Conservation (phyloP, 805 yeast species). For the Metschnikowia similis region DNA sequence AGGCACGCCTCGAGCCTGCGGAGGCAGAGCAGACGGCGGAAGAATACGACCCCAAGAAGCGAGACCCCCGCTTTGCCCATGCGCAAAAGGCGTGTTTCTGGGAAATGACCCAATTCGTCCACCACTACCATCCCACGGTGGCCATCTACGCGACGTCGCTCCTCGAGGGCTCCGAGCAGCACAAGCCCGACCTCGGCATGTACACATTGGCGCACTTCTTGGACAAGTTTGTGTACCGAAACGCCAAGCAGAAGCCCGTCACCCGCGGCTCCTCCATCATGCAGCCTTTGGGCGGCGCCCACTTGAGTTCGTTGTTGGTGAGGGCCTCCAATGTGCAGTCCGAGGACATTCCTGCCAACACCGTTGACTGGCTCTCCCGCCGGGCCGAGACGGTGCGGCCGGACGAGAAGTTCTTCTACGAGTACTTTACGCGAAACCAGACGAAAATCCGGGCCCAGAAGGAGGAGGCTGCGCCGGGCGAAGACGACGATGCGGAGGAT, state of each 20-base stretch:
- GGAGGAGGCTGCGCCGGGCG: slow-evolving; percentile 25
- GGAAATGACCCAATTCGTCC: slow-evolving; percentile 73
- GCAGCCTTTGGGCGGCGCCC: slow-evolving; percentile 94
- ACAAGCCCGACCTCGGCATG: slow-evolving; percentile 86
- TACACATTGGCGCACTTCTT: slow-evolving; percentile 86
- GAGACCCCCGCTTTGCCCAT: slow-evolving; percentile 91
- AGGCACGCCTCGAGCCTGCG: slow-evolving; percentile 42
- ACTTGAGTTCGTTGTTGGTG: slow-evolving; percentile 65
- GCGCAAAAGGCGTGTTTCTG: slow-evolving; percentile 80
- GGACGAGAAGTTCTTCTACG: slow-evolving; percentile 83
- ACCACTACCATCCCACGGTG: slow-evolving; percentile 92
- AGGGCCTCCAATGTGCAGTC: slow-evolving; percentile 47
- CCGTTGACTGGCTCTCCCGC: slow-evolving; percentile 76
- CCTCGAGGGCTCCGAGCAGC: slow-evolving; percentile 44
- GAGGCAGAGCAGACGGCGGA: slow-evolving; percentile 21
- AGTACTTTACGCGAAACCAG: slow-evolving; percentile 69
- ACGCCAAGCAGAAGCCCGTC: slow-evolving; percentile 71
- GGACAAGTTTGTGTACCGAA: slow-evolving; percentile 92
- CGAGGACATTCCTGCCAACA: slow-evolving; percentile 67
- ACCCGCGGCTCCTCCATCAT: slow-evolving; percentile 89
- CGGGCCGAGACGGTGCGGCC: slow-evolving; percentile 67
- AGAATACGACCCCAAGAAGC: slow-evolving; percentile 74
- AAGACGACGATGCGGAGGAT: slow-evolving; percentile 40
- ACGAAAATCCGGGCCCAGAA: slow-evolving; percentile 24
- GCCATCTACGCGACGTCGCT: slow-evolving; percentile 70